Base-by-base conservation (phyloP, 1,139 yeast species). In the Arxiozyma heterogenica region DNA sequence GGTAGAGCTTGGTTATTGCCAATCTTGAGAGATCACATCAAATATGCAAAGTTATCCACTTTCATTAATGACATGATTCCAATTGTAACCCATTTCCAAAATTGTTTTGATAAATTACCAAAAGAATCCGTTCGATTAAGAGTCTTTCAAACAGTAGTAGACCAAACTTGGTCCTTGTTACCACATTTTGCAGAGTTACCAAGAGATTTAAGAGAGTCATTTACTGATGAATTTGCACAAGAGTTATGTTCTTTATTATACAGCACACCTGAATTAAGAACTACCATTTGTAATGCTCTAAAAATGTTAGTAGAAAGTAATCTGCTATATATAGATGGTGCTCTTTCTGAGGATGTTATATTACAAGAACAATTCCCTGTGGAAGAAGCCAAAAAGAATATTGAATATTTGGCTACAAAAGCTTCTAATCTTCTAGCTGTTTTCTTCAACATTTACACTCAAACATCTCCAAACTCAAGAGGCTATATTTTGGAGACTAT, bases 1-100 rank as follows among this genome's bases (percentile, higher is more conserved):
- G 96, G 96, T 51, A 81, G 98, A 69, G 97, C 97, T 50, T 93
- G 98, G 98, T 67, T 93, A 62, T 77, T 93, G 58, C 98, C 98
- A n/a, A 69, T 94, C 42, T 78, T 93, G 58, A 84, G 98, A 71
- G 97, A 91, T 63, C 83, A 87, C 64, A 86, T 89, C 34, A 79
- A 83, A 61, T 79, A 81, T 65, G 85, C 97, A 1, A 77, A 79
- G 54, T 74, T 94, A 54, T 75, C 78, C 0, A 88, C 76, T 66
- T 93, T 81, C 71, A 77, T 79, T 57, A 68, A 71, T 25, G 76
- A 82, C 44, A 78, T 94, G 55, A 72, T 86, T 38, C 97, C 98
- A 39, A 71, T 83, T 49, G 80, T 81, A 49, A 80, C 79, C 43
- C 74, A 79, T 57, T 86, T 91, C 51, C 71, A 76, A 38, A 67